These are phyloP conservation scores for Macaranga tanarius DNA, from an alignment of 441 rosid species.

Conservation along the genomic window DNA sequence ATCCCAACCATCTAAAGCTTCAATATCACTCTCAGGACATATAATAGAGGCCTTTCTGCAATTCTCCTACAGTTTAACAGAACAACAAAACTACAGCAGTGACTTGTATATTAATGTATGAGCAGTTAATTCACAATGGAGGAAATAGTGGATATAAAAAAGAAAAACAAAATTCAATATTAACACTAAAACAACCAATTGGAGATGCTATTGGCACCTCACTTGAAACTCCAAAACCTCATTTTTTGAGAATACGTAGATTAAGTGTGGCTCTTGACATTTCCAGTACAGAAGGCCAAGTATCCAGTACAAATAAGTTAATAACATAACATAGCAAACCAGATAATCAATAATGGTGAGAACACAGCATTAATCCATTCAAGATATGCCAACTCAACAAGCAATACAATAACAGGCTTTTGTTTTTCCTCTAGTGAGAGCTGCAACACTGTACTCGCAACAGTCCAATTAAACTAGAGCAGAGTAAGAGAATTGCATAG, in stretches of 20 bases:
- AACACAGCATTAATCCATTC: not conserved
- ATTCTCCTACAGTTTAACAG: conserved; percentile 57
- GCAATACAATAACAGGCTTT: not conserved
- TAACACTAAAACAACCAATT: not conserved
- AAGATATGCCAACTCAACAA: not conserved
- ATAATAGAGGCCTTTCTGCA: conserved; percentile 88
- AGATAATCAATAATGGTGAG: not conserved
- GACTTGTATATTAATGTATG: not conserved
- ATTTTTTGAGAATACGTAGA: not conserved
- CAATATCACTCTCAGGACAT: conserved; percentile 85
- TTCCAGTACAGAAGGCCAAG: not conserved
- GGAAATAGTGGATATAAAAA: not conserved
- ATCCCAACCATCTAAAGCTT: conserved; percentile 78
- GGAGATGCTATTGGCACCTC: not conserved
- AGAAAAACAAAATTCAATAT: not conserved
- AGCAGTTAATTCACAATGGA: not conserved
- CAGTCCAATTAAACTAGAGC: no score
- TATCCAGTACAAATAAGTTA: not conserved
- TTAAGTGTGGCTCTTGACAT: not conserved
- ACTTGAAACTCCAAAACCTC: not conserved
- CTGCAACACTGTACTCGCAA: not conserved
- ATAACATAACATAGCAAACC: not conserved
- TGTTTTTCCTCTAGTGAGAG: not conserved
- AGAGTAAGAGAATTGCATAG: not conserved
- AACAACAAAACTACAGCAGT: not conserved